Percentiles rank a stretch among this genome's conserved stretches.
phyloP scores from a whole-genome alignment of 1,284 basidiomycete species.

The Puccinia brachypodii region DNA sequence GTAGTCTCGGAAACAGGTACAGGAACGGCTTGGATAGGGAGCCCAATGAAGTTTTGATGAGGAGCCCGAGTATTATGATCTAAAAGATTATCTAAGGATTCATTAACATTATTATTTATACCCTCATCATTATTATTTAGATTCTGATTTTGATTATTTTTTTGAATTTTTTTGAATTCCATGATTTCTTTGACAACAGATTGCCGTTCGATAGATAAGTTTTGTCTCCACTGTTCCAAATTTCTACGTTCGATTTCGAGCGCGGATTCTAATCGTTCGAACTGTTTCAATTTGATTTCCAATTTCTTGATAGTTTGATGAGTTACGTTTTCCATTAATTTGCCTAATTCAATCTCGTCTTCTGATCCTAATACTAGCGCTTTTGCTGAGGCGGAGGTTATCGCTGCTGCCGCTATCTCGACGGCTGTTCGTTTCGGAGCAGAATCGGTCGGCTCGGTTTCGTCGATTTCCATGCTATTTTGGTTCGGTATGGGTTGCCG shows the following conservation, averaged over 20 bases:
- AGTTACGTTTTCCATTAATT: conserved; percentile 79
- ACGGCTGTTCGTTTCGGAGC: conserved; percentile 38
- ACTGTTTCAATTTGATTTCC: conserved; percentile 86
- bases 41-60: neutral
- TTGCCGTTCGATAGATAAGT: conserved; percentile 53
- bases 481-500: too few relatives aligned
- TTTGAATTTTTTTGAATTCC: conserved; percentile 37
- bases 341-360: conserved; percentile 78
- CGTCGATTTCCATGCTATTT: conserved; percentile 33
- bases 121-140: too few relatives aligned
- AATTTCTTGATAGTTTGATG: conserved; percentile 89
- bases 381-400: conserved; percentile 84
- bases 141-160: neutral
- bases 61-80: neutral
- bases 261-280: conserved; percentile 83
- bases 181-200: conserved; percentile 51
- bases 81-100: too few relatives aligned
- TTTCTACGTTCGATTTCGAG: conserved; percentile 78
- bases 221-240: conserved; percentile 63
- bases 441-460: neutral
- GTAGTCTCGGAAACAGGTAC: neutral
- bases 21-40: neutral
- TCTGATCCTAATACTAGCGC: conserved; percentile 77
- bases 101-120: too few relatives aligned
- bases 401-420: conserved; percentile 72